Evolutionary conservation across 805 yeast genomes (phyloP), one percentile per base, ranked within the genome.

Genomic region (Kazachstania psychrophila): DNA sequence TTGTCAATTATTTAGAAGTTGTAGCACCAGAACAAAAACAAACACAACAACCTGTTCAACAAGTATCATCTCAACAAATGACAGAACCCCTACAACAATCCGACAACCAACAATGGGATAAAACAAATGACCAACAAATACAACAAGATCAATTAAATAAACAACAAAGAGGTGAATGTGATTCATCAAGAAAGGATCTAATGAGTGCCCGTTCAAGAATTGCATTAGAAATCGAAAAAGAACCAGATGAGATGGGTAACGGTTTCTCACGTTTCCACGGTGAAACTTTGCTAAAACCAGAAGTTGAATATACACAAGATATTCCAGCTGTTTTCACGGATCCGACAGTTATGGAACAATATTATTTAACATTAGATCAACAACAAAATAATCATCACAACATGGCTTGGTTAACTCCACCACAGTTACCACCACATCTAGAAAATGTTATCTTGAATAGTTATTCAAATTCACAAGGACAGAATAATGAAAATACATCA

Each of bases 391-490:
- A 66, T 60, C 77, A 59, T 62, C 73, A 64, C 65, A 75, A 63
- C 66, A 78, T 67, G 70, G 58, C 70, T 2, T 68, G 72, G 72
- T 43, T 88, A 36, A 86, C 94, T 22, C 97, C 98, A 15, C 98
- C 98, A 16, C 94, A 83, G 54, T 68, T 92, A 34, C 98, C 98
- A 7, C 98, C 98, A 8, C 98, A 89, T 59, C 68, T 92, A 42
- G 98, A 92, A 56, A 81, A 82, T 51, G 97, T 92, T 38, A 87
- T 92, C 38, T 70, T 89, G 52, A 89, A 89, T 64, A 77, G 78
- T 47, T 80, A 71, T 65, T 57, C 66, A 3, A 53, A 42, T 31
- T 39, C 50, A n/a, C 52, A 49, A 26, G 48, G 49, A 6, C 56
- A 53, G 15, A 56, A 44, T 38, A 51, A 50, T 34, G 87, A 82